phyloP scores from a whole-genome alignment of 2,329 filamentous ascomycete genomes.

The Trichoderma lentiforme region DNA sequence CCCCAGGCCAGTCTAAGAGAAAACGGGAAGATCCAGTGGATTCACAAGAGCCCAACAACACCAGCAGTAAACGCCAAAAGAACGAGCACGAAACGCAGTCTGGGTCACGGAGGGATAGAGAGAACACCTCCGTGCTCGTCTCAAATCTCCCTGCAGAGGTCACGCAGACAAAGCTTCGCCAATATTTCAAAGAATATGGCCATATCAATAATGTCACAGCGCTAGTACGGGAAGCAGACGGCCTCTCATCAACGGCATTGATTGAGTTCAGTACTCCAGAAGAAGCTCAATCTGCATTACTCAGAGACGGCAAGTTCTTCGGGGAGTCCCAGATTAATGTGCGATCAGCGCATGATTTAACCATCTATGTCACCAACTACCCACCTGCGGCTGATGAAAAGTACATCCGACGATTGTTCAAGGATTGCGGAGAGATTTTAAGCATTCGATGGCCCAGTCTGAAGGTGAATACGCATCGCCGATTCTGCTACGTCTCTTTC shows the following conservation, averaged over 20 bases:
- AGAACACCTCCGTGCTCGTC: constrained; percentile 82
- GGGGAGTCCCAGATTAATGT: constrained; percentile 72
- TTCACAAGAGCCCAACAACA: constrained; percentile 41
- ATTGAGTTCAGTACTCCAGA: constrained; percentile 82
- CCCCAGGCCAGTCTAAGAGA: constrained; percentile 57
- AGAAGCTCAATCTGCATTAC: constrained; percentile 76
- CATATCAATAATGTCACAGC: constrained; percentile 75
- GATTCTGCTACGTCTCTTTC: constrained; percentile 97
- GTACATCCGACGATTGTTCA: constrained; percentile 67
- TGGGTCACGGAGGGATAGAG: constrained; percentile 72
- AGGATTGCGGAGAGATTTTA: constrained; percentile 74
- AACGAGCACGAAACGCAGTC: constrained; percentile 37
- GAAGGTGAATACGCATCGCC: constrained; percentile 80
- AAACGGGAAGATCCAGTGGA: constrained; percentile 64
- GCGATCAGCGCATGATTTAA: constrained; percentile 70
- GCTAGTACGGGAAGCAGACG: constrained; percentile 55
- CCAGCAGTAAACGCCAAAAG: constrained; percentile 68
- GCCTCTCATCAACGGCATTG: constrained; percentile 64
- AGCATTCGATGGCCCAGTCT: constrained; percentile 87
- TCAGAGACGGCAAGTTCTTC: constrained; percentile 77
- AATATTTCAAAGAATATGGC: constrained; percentile 91
- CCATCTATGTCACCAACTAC: constrained; percentile 88
- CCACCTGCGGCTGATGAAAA: constrained; percentile 70
- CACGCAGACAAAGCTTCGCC: constrained; percentile 69
- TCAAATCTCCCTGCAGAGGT: constrained; percentile 69